A percentile compares a stretch with the other conserved stretches of the same genome.
phyloP scores from a whole-genome alignment of 139 green algal species.

The Tetratostichococcus sp. region DNA sequence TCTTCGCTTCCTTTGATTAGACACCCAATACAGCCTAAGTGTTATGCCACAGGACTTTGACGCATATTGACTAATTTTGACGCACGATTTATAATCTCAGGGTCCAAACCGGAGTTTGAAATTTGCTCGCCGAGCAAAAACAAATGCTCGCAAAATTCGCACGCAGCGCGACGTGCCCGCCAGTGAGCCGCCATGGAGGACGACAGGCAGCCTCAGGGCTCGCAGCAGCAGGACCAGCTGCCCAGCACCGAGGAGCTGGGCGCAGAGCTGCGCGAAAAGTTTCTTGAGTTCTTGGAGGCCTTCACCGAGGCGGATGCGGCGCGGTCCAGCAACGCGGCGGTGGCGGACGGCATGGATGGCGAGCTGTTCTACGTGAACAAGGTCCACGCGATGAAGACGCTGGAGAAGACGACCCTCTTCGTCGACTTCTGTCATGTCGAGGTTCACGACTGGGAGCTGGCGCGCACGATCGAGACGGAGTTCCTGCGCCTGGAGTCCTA shows the following conservation, averaged over 20 bases:
- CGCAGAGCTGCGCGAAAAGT: conserved; percentile 15
- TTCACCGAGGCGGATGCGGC: conserved; percentile 9
- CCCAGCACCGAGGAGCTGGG: background rate
- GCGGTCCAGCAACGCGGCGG: background rate
- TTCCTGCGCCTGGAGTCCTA: conserved; percentile 23
- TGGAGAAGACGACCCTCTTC: conserved; percentile 64
- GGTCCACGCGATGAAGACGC: conserved; percentile 41
- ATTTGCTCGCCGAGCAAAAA: too few species aligned
- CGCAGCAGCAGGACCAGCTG: background rate
- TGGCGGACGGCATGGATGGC: background rate
- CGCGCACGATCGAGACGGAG: conserved; percentile 38
- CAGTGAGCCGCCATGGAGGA: background rate
- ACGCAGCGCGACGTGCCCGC: too few species aligned
- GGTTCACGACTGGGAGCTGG: conserved; percentile 56
- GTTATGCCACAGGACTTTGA: too few species aligned
- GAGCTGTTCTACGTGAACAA: conserved; percentile 34
- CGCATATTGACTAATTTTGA: too few species aligned
- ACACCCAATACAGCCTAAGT: too few species aligned
- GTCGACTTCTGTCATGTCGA: conserved; percentile 76
- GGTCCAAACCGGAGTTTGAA: too few species aligned
- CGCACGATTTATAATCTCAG: too few species aligned
- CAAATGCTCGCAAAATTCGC: too few species aligned
- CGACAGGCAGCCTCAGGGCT: background rate
- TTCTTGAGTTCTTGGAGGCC: conserved; percentile 23
- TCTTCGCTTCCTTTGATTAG: too few species aligned